Evolutionary conservation across 2,329 filamentous ascomycete species (phyloP), one percentile per base, ranked within the genome.

Genomic region (Coniochaeta hoffmannii): DNA sequence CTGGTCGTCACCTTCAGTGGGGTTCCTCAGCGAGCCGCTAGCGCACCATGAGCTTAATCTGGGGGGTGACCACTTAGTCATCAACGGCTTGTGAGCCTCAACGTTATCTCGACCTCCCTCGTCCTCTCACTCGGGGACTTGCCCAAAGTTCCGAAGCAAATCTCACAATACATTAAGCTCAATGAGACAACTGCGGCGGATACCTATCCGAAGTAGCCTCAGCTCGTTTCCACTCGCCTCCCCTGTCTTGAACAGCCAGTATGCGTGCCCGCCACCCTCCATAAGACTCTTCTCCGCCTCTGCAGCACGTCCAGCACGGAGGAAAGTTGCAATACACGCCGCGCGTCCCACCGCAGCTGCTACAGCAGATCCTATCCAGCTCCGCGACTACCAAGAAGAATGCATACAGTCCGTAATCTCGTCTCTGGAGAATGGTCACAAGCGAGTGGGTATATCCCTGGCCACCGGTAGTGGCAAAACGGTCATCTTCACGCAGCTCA

Each of bases 401-500:
- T 95, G 90, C 66, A 95, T 97, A 58, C 83, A 89, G 64, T 85
- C 90, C 0, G 88, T 96, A 3, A 72, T 96, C 1, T 71, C 78
- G 1, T 83, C 90, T 55, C 68, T 96, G 1, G 69, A 80, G 2
- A 71, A 81, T 32, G 91, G 91, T 0, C 83, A 92, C 61, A 91
- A 89, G 64, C 81, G 92, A 7, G 73, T 96, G 1, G 91, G 91
- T 0, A 81, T 96, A 5, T 96, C 92, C 0, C 70, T 97, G 34
- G 92, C 91, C 2, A 97, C 92, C 3, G 91, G 92, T 1, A 85
- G 88, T 59, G 91, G 91, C 6, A 97, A 97, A 70, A 97, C 91
- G 8, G 90, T 99, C 66, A 92, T 99, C 63, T 99, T 99, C 73
- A 97, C 93, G 12, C 91, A 96, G 68, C 80, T 99, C 49, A 96